phyloP scores from a whole-genome alignment of 2,329 filamentous ascomycete genomes.

The Pseudogymnoascus sp. region DNA sequence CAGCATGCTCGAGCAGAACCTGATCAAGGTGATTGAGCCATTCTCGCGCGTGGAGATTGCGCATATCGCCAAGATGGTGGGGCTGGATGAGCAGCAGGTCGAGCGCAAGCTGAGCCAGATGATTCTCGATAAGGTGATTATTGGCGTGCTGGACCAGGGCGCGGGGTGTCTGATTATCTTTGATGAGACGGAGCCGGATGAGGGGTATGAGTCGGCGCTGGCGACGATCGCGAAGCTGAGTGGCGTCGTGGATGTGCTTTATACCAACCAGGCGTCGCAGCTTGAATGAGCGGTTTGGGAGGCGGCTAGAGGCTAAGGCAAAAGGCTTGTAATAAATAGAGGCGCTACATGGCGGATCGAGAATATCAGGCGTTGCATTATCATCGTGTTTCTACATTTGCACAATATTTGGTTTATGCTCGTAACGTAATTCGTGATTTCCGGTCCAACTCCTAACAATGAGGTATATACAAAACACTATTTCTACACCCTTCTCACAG shows the following conservation, averaged over 20 bases:
- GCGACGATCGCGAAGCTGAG: constrained; percentile 95
- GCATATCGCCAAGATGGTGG: constrained; percentile 96
- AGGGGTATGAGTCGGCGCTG: constrained; percentile 88
- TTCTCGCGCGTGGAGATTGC: constrained; percentile 95
- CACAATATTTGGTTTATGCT: background rate
- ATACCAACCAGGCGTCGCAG: constrained; percentile 93
- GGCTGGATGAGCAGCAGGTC: constrained; percentile 89
- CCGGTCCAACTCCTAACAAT: background rate
- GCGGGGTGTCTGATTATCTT: constrained; percentile 96
- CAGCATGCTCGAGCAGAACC: constrained; percentile 97
- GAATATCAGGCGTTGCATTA: constrained; percentile 7
- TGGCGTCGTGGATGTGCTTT: constrained; percentile 93
- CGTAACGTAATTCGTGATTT: constrained; percentile 7
- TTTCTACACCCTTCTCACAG: background rate
- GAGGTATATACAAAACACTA: background rate
- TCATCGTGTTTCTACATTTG: background rate
- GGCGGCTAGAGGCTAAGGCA: background rate
- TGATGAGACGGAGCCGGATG: constrained; percentile 88
- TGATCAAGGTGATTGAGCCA: constrained; percentile 99
- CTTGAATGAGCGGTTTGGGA: constrained; percentile 60
- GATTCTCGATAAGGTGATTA: constrained; percentile 98
- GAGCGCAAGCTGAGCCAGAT: constrained; percentile 98
- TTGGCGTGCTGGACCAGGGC: constrained; percentile 93
- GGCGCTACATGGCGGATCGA: constrained; percentile 9
- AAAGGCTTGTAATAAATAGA: constrained; percentile 7